Evolutionary conservation across 2,329 filamentous ascomycete species (phyloP), one percentile per base, ranked within the genome.

Genomic region (Aspergillus sojae): DNA sequence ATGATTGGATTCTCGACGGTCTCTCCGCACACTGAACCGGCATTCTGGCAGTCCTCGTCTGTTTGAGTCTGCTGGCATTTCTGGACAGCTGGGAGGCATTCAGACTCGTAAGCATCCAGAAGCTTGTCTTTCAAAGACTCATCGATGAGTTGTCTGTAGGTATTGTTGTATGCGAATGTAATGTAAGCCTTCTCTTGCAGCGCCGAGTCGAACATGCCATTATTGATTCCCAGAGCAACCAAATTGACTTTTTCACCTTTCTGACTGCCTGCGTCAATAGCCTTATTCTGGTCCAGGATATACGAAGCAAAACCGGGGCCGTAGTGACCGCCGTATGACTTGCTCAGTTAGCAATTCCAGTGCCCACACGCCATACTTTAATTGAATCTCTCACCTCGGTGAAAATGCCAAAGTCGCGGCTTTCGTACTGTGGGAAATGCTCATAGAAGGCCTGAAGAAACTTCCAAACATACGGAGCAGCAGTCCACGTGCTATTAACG

Each of bases 201-300:
- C 16, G 73, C 71, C 10, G 79, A 74, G 66, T 88, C 85, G 62
- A 85, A 81, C 77, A 83, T 86, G 30, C 84, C 85, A 69, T 88
- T 88, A 74, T 86, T 83, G 65, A 88, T 81, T 16, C 84, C 82
- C 9, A 88, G 77, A 0, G 84, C 82, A 7, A 84, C 78, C n/a
- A 88, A 77, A 48, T 82, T 80, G 58, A 86, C 80, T 54, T 79
- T 78, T 56, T 81, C 74, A 19, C 79, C 80, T 19, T 75, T 71
- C 5, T 81, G 60, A 0, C 71, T 74, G 12, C 84, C 83, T 3
- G 73, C 64, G 32, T 67, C 60, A 52, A 78, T 72, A 11, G 67
- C 71, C 21, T 67, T 66, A 61, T 81, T 80, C 61, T 80, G 78
- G 52, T 72, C 55, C 53, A 76, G 65, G 54, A 80, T 76, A 66